Evolutionary conservation across 2,329 filamentous ascomycete genomes (phyloP), one percentile per base, ranked within the genome.

Genomic region (Neofusicoccum kwambonambiense): DNA sequence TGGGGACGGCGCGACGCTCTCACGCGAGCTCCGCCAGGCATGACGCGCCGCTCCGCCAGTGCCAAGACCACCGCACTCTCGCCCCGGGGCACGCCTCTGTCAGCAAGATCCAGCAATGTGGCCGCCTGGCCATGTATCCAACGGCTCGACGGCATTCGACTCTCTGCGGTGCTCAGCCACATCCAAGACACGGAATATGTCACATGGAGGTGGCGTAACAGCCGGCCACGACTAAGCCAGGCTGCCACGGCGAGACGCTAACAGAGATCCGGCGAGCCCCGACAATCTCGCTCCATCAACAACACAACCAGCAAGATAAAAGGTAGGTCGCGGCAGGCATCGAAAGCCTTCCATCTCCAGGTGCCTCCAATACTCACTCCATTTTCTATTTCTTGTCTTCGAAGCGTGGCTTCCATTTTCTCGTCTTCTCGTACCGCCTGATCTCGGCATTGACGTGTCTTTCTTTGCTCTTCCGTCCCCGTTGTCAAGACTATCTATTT

Each of bases 221-320:
- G 37, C 31, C 60, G 45, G 45, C 49, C 49, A 64, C 27, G 61
- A 54, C 50, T 54, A 64, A 64, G 56, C 50, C 35, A 56, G 42
- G 41, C 42, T 41, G 61, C 50, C 61, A 15, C 61, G 41, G 50
- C 61, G 35, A 41, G 12, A 56, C 41, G 7, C 17, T 22, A 42
- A 27, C 22, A 42, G 41, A 35, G 3, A 12, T 44, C 49, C 41
- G 61, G 50, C 50, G 22, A 50, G 44, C 61, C 22, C 61, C 39
- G 50, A 50, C 42, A 27, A 64, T 37, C n/a, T 49, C 50, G 27
- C 27, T 45, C 61, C 49, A 54, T 41, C 57, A 61, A 37, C 60
- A 42, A 44, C 61, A 35, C 45, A 54, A 15, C 52, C 50, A 56
- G 17, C 7, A n/a, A 19, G 31, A 17, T 17, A 9, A 37, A 27